Percentiles rank a stretch among this genome's conserved stretches.
phyloP scores from a whole-genome alignment of 2,329 filamentous ascomycete genomes.

The Peltaster fructicola region DNA sequence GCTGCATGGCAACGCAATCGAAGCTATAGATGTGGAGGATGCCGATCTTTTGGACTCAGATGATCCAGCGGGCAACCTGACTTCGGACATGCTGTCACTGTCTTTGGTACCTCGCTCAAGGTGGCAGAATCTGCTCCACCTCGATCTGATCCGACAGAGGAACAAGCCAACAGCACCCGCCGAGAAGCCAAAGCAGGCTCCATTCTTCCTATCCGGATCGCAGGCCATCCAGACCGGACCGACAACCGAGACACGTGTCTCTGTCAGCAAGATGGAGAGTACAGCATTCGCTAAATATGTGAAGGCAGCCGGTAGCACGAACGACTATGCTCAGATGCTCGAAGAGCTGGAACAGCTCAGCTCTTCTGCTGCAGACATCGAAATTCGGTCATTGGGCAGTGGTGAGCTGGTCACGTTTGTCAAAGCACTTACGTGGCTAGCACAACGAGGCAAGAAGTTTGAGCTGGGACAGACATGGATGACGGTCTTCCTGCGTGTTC shows the following conservation, averaged over 20 bases:
- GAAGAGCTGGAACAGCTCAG: slow-evolving; percentile 63
- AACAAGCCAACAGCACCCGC: slow-evolving; percentile 89
- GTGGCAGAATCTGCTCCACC: slow-evolving; percentile 87
- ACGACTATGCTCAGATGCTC: slow-evolving; percentile 52
- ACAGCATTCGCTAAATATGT: slow-evolving; percentile 15
- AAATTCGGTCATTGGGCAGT: slow-evolving; percentile 57
- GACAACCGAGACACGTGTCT: slow-evolving; percentile 12
- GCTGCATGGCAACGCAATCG: slow-evolving; percentile 32
- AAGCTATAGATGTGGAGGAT: slow-evolving; percentile 29
- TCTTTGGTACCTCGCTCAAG: slow-evolving; percentile 76
- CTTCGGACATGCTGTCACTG: slow-evolving; percentile 66
- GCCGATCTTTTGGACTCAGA: slow-evolving; percentile 39
- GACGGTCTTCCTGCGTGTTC: slow-evolving; percentile 74
- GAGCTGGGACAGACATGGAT: slow-evolving; percentile 96
- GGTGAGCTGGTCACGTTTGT: slow-evolving; percentile 68
- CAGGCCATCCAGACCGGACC: slow-evolving; percentile 19
- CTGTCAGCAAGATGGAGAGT: slow-evolving; percentile 17
- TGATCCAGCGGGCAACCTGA: slow-evolving; percentile 33
- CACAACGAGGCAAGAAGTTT: slow-evolving; percentile 60
- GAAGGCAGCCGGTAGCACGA: slow-evolving; percentile 17
- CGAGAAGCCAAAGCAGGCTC: slow-evolving; percentile 82
- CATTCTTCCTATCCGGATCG: slow-evolving; percentile 75
- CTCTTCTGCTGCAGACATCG: slow-evolving; percentile 74
- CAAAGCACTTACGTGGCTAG: slow-evolving; percentile 52
- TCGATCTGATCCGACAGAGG: slow-evolving; percentile 76